Evolutionary conservation across 1,284 basidiomycete species (phyloP), one percentile per base, ranked within the genome.

Genomic region (Rhizoctonia solani): DNA sequence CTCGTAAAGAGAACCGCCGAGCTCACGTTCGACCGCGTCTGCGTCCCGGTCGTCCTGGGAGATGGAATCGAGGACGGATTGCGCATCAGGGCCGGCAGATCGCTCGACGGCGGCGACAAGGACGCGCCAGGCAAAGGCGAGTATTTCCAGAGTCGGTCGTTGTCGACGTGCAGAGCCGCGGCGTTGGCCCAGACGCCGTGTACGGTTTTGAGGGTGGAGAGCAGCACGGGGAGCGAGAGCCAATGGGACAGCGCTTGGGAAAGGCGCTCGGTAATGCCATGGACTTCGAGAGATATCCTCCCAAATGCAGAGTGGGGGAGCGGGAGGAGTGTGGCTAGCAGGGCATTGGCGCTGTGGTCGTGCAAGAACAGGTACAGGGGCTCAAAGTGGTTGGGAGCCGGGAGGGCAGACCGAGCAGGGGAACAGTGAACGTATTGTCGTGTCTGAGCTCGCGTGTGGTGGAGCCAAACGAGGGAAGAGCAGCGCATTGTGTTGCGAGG

Each of bases 121-220:
- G 5, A 59, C 32, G 2, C 14, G n/a, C 56, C 56, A 59, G 23
- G 44, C 56, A 30, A 32, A 59, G 21, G 44, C 19, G 49, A 47
- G 56, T 47, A 34, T 19, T 25, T 46, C 56, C 56, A 59, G 37
- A 59, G 19, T 25, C 42, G 56, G 42, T 59, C 56, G 56, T 59
- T 44, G 29, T 59, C 49, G 44, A 59, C 56, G 21, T 42, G 41
- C 27, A 59, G 56, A 19, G 39, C 30, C 1, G 29, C 16, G 6
- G 56, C 56, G 32, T 59, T 59, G 42, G 56, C 41, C 56, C 56
- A 59, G 19, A 59, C 56, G 19, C 56, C 56, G 19, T 59, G 56
- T 3, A 16, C 8, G 3, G 14, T 4, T 37, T 59, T 59, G 30
- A 59, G 56, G 4, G 56, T 32, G 5, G 4, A 23, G 25, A 59